Evolutionary conservation across 1,284 basidiomycete genomes (phyloP).

Genomic region (Pholiota adiposa): DNA sequence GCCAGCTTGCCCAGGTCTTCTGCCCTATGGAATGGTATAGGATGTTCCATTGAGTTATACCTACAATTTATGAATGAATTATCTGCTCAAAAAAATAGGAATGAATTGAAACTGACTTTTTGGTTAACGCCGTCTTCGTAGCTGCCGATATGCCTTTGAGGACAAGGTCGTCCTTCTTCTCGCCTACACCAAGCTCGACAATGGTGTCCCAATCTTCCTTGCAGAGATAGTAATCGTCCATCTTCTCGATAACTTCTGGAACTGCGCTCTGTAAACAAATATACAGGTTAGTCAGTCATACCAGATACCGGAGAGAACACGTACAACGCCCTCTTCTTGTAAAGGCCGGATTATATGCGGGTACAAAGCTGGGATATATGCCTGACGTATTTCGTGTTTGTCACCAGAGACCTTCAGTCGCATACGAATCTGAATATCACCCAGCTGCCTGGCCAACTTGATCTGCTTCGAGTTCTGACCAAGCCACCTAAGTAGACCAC

Average conservation of each 20-base stretch:
- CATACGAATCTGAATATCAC: conserved; percentile 95
- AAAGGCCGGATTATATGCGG: conserved; percentile 83
- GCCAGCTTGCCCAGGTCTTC: conserved; percentile 76
- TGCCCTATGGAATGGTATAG: conserved; percentile 90
- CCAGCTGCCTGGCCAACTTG: conserved; percentile 82
- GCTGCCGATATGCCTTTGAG: conserved; percentile 85
- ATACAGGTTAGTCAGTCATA: conserved; percentile 5
- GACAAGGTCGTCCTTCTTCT: conserved; percentile 73
- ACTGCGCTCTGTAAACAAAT: conserved; percentile 67
- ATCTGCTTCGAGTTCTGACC: conserved; percentile 95
- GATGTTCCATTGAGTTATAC: conserved; percentile 87
- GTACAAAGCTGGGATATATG: conserved; percentile 88
- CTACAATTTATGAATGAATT: conserved; percentile 40
- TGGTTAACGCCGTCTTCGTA: conserved; percentile 87
- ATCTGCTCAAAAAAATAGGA: not conserved
- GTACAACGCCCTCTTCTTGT: conserved; percentile 67
- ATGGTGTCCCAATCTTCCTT: conserved; percentile 97
- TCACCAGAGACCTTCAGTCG: conserved; percentile 91
- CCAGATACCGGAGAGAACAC: conserved; percentile 29
- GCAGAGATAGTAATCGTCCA: conserved; percentile 95
- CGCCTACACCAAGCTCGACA: conserved; percentile 90
- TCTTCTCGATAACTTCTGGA: conserved; percentile 80
- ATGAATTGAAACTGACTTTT: conserved; percentile 58
- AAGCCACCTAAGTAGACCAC: conserved; percentile 71
- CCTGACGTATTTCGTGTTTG: conserved; percentile 87